phyloP scores from a whole-genome alignment of 345 rosid genomes.

The Syzygium oleosum region DNA sequence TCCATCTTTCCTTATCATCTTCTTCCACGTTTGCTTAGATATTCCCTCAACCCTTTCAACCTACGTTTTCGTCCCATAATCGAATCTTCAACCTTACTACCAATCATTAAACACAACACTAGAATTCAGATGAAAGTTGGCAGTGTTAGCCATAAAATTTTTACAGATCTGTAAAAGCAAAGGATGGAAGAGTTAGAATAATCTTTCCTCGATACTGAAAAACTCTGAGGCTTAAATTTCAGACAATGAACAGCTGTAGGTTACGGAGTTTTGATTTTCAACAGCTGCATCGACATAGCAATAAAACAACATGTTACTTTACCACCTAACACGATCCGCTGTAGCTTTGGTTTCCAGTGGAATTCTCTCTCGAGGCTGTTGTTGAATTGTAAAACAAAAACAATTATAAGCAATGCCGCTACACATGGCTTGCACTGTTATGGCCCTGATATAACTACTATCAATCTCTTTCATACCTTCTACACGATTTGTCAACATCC shows the following conservation, averaged over 20 bases:
- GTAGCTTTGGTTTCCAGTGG: neutral
- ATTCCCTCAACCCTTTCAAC: neutral
- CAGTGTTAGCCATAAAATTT: neutral
- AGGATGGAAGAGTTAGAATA: neutral
- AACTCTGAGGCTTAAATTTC: neutral
- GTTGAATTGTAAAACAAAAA: neutral
- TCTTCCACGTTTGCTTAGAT: neutral
- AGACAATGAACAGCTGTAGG: neutral
- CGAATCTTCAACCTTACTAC: neutral
- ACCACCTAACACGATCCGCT: neutral
- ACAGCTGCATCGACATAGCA: neutral
- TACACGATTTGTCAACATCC: neutral
- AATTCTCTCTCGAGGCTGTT: neutral
- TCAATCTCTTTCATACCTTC: neutral
- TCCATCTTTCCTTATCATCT: neutral
- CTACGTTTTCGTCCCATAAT: neutral
- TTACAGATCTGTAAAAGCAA: neutral
- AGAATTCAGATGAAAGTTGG: neutral
- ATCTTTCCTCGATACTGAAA: neutral
- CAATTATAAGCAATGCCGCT: neutral
- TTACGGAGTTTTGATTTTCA: neutral
- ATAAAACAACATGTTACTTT: neutral
- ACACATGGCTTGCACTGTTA: neutral
- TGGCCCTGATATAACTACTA: neutral
- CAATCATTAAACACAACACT: neutral